Evolutionary conservation across 305 asterid species (phyloP).

Genomic region (Vinca major): DNA sequence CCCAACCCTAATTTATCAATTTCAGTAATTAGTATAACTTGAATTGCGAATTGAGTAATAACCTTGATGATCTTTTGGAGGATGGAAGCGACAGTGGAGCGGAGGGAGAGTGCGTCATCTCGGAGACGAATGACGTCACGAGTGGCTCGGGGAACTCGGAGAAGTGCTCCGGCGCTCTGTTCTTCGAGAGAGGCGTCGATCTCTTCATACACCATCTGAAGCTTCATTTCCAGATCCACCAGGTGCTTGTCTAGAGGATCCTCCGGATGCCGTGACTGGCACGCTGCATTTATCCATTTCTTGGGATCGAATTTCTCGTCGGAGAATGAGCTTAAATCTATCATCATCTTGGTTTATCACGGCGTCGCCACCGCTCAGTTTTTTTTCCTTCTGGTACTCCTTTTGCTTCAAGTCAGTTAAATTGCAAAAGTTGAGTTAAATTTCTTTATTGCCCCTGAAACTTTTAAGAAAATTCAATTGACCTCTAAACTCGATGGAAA

Average conservation of each 20-base stretch:
- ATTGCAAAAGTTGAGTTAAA: not conserved
- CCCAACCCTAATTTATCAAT: not conserved
- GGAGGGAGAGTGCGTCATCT: slow-evolving; percentile 78
- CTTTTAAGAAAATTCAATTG: not conserved
- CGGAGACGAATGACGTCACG: slow-evolving; percentile 90
- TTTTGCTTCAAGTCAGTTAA: not conserved
- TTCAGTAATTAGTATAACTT: not conserved
- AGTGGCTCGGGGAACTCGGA: slow-evolving; percentile 92
- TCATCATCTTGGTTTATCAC: slow-evolving; percentile 58
- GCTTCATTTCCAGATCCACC: slow-evolving; percentile 97
- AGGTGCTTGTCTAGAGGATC: slow-evolving; percentile 83
- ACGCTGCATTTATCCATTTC: slow-evolving; percentile 85
- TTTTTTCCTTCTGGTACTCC: not conserved
- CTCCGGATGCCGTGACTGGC: slow-evolving; percentile 76
- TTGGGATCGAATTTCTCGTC: slow-evolving; percentile 91
- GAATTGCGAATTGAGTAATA: not conserved
- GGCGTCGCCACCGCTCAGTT: not conserved
- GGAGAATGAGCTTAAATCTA: slow-evolving; percentile 81
- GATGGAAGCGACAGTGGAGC: slow-evolving; percentile 72
- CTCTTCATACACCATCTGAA: slow-evolving; percentile 92
- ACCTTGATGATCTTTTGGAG: slow-evolving; percentile 75
- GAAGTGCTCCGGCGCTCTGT: slow-evolving; percentile 83
- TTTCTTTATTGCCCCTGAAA: not conserved
- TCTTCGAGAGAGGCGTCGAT: slow-evolving; percentile 92
- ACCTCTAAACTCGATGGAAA: not conserved